A percentile compares a stretch with the other conserved stretches of the same genome.
phyloP scores from a whole-genome alignment of 192 early-diverging fungal species.

The Rhizophagus prolifer region DNA sequence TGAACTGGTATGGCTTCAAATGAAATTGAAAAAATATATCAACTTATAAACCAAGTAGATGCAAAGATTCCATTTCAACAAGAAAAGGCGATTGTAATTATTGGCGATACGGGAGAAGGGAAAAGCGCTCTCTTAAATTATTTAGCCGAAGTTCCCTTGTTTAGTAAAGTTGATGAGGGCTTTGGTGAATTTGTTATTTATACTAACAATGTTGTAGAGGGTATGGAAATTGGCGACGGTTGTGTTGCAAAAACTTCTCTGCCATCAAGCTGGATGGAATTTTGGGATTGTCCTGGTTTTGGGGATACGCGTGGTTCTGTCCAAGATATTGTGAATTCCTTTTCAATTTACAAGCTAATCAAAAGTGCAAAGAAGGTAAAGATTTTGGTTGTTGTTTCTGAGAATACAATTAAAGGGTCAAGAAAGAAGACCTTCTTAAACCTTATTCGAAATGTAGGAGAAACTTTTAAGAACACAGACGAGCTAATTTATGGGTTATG shows the following conservation, averaged over 20 bases:
- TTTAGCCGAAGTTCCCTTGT: conserved; percentile 7
- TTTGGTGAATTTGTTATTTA: not conserved
- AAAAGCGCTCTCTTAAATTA: not conserved
- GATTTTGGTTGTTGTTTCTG: not conserved
- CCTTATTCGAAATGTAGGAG: not conserved
- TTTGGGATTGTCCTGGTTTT: conserved; percentile 8
- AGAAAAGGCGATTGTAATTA: conserved; percentile 1
- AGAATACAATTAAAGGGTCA: not conserved
- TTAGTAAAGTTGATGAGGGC: not conserved
- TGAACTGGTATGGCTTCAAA: too few species aligned
- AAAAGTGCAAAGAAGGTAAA: not conserved
- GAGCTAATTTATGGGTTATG: conserved; percentile 3
- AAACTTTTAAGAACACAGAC: conserved; percentile 8
- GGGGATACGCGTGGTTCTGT: not conserved
- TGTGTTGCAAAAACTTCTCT: not conserved
- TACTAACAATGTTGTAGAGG: not conserved
- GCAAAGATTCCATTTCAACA: conserved; percentile 1
- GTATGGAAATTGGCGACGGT: not conserved
- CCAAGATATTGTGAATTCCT: conserved; percentile 1
- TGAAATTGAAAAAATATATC: not conserved
- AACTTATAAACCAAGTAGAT: not conserved
- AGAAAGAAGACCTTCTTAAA: not conserved
- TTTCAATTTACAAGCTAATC: conserved; percentile 7
- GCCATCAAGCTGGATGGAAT: not conserved
- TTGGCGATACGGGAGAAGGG: conserved; percentile 1